A percentile compares a stretch with the other conserved stretches of the same genome.
Conservation (phyloP, 176 grass and related monocot species). For the Chloris gayana region DNA sequence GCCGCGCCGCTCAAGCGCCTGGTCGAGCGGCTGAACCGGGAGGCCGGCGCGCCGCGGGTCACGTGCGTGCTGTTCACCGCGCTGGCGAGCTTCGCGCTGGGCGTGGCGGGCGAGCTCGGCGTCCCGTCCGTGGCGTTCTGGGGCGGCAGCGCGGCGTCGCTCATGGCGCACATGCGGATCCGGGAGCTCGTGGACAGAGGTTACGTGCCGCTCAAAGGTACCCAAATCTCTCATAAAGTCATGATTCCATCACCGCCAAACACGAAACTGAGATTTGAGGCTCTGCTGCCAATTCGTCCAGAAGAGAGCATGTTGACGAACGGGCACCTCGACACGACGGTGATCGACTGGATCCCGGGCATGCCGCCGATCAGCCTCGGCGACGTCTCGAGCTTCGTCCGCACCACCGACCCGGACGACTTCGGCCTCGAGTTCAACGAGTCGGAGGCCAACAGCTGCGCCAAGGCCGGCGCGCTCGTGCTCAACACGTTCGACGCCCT, state of each 20-base stretch:
- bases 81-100: conserved; percentile 40
- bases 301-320: not conserved
- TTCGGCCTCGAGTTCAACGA: not conserved
- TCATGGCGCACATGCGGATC: conserved; percentile 29
- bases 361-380: conserved; percentile 11
- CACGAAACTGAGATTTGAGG: no score
- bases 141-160: conserved; percentile 12
- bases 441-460: not conserved
- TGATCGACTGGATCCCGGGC: conserved; percentile 23
- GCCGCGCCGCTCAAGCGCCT: not conserved
- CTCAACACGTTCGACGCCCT: conserved; percentile 9
- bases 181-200: conserved; percentile 38
- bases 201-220: conserved; percentile 46
- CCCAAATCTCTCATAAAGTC: no score
- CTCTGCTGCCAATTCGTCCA: not conserved
- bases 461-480: not conserved
- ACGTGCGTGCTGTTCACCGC: conserved; percentile 21
- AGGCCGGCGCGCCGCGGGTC: not conserved
- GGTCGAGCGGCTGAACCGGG: not conserved
- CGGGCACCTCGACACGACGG: not conserved
- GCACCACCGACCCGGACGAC: not conserved
- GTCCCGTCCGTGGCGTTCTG: conserved; percentile 28
- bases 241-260: no score
- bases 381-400: not conserved
- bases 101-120: conserved; percentile 29